Evolutionary conservation across 1,284 basidiomycete species (phyloP), one percentile per base, ranked within the genome.

Genomic region (Ceratobasidium theobromae): DNA sequence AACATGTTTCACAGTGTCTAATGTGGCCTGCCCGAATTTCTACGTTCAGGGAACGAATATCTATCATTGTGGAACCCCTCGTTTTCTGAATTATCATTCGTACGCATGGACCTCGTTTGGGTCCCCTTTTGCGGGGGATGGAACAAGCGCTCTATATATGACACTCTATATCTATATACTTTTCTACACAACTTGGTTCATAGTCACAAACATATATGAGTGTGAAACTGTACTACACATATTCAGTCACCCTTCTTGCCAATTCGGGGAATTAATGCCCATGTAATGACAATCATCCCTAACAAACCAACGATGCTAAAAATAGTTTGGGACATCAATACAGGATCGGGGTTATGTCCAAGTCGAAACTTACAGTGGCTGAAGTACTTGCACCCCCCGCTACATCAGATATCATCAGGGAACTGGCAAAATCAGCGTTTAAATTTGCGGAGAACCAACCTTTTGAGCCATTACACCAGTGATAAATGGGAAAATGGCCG

Each of bases 401-500:
- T 67, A 53, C 49, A 45, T 23, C 40, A 28, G 4, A 55, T 28
- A 6, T 41, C 57, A 41, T 55, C 41, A 23, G 9, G 11, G 28
- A 27, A 25, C 14, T 1, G 28, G 21, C 43, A 2, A 55, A 43
- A 40, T 51, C 1, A 11, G n/a, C n/a, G n/a, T n/a, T n/a, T n/a
- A 12, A 23, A 3, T 28, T 25, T 4, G 27, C n/a, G 41, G 28
- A 3, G 21, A 23, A 16, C 30, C 2, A n/a, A 38, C 49, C 33
- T 54, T 51, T 32, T 53, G 33, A 14, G 43, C 58, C 28, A 55
- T 28, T 40, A 33, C 55, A 64, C 68, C 68, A 14, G 68, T 69
- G 18, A 67, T 45, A 49, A 69, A 69, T 25, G 68, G 68, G 32
- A 69, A 69, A n/a, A 69, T 38, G 18, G 68, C 68, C n/a, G 67